Percentiles rank a stretch among this genome's conserved stretches.
Evolutionary conservation across 768 basidiomycete genomes (phyloP).

Genomic region (Boletus rufocinnamomeus): DNA sequence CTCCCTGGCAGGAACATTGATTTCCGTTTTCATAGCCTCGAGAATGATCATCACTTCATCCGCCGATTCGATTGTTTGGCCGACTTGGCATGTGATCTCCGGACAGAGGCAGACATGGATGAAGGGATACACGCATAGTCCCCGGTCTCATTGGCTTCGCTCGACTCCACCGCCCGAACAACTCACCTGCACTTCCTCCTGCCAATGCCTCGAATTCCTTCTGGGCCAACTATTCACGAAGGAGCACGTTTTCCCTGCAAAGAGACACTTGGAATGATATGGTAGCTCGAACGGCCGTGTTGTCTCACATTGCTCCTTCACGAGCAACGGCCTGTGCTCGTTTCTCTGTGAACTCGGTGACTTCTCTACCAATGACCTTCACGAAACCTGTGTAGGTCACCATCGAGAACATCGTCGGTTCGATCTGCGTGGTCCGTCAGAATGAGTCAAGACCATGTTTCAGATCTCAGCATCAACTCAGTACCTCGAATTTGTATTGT

Average conservation of each 20-base stretch:
- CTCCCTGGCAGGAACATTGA: slow-evolving; percentile 48
- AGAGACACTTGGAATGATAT: neutral
- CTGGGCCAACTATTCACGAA: slow-evolving; percentile 45
- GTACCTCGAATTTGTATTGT: slow-evolving; percentile 51
- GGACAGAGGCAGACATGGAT: slow-evolving; percentile 47
- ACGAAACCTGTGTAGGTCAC: slow-evolving; percentile 47
- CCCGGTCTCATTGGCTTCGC: slow-evolving; percentile 3
- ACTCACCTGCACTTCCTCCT: slow-evolving; percentile 5
- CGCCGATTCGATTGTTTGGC: slow-evolving; percentile 43
- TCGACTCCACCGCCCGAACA: slow-evolving; percentile 1
- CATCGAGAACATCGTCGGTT: slow-evolving; percentile 56
- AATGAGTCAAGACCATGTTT: neutral
- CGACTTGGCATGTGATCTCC: slow-evolving; percentile 49
- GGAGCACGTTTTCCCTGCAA: slow-evolving; percentile 43
- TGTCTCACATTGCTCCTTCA: slow-evolving; percentile 45
- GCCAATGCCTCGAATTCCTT: slow-evolving; percentile 24
- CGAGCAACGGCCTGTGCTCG: slow-evolving; percentile 39
- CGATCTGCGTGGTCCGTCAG: slow-evolving; percentile 39
- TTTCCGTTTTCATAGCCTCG: slow-evolving; percentile 70
- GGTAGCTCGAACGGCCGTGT: neutral
- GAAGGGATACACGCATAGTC: slow-evolving; percentile 25
- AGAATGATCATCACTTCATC: slow-evolving; percentile 51
- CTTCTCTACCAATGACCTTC: slow-evolving; percentile 43
- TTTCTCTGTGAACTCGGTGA: slow-evolving; percentile 41
- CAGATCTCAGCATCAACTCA: neutral